Evolutionary conservation across 2,329 filamentous ascomycete genomes (phyloP).

Genomic region (Tetracladium maxilliforme): DNA sequence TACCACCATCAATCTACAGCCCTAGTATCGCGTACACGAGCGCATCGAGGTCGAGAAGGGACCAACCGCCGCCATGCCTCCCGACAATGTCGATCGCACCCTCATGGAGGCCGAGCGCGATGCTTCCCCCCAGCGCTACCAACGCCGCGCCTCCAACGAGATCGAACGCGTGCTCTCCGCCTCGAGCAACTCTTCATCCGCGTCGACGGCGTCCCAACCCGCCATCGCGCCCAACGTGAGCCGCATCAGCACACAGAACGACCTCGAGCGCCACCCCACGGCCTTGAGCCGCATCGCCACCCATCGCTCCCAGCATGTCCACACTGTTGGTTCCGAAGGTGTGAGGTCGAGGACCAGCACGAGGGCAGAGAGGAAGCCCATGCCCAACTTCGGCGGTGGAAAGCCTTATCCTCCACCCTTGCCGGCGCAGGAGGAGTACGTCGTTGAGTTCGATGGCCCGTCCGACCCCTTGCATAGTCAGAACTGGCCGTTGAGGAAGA

Average conservation of each 20-base stretch:
- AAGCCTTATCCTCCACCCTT: conserved; percentile 59
- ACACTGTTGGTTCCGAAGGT: conserved; percentile 52
- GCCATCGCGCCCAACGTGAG: conserved; percentile 32
- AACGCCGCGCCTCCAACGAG: conserved; percentile 20
- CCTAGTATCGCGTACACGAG: too few species aligned
- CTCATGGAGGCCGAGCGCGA: conserved; percentile 37
- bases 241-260: conserved; percentile 46
- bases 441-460: conserved; percentile 73
- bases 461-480: conserved; percentile 75
- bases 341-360: conserved; percentile 25
- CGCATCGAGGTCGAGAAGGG: conserved; percentile 11
- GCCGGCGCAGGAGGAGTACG: conserved; percentile 60
- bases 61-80: conserved; percentile 16
- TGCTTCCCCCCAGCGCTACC: conserved; percentile 26
- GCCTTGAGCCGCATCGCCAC: conserved; percentile 60
- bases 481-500: conserved; percentile 73
- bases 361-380: conserved; percentile 30
- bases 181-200: conserved; percentile 34
- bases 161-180: conserved; percentile 45
- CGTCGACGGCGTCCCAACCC: conserved; percentile 19
- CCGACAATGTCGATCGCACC: conserved; percentile 38
- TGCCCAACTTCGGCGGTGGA: conserved; percentile 58
- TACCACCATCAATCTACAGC: too few species aligned
- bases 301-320: conserved; percentile 52
- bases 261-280: conserved; percentile 56